These are phyloP conservation scores for Hypholoma sublateritium DNA, from an alignment of 768 basidiomycete species.

Conservation along the genomic window DNA sequence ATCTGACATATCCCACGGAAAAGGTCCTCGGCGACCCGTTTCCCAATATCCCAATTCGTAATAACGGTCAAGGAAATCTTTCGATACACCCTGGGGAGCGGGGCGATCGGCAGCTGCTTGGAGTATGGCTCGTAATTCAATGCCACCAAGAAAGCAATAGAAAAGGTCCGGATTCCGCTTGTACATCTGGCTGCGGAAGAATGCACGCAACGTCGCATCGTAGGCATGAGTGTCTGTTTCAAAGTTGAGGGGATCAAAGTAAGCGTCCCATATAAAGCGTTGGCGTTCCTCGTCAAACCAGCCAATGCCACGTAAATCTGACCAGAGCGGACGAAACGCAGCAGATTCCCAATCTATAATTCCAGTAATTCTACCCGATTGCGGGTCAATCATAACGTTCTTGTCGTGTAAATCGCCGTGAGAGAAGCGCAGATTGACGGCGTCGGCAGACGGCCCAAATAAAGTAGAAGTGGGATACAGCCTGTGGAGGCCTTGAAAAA, in stretches of 20 bases:
- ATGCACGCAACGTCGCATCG: slow-evolving; percentile 14
- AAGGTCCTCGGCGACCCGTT: slow-evolving; percentile 9
- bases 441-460: slow-evolving; percentile 8
- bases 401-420: slow-evolving; percentile 16
- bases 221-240: slow-evolving; percentile 8
- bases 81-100: slow-evolving; percentile 7
- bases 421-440: slow-evolving; percentile 8
- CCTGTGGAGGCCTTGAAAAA: slow-evolving; percentile 9
- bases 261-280: slow-evolving; percentile 7
- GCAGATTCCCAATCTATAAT: slow-evolving; percentile 18
- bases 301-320: slow-evolving; percentile 7
- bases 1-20: slow-evolving; percentile 14
- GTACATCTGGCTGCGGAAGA: slow-evolving; percentile 15
- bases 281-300: slow-evolving; percentile 13
- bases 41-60: slow-evolving; percentile 11
- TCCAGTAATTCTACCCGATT: slow-evolving; percentile 16
- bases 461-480: slow-evolving; percentile 11
- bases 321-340: slow-evolving; percentile 14
- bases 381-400: slow-evolving; percentile 18
- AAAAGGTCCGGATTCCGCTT: slow-evolving; percentile 14
- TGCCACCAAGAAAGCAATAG: slow-evolving; percentile 14
- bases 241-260: slow-evolving; percentile 10
- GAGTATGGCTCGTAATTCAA: slow-evolving; percentile 16
- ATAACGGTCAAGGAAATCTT: slow-evolving; percentile 9
- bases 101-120: slow-evolving; percentile 16